Evolutionary conservation across 371 early-diverging fungal genomes (phyloP).

Genomic region (Mortierella sp.): DNA sequence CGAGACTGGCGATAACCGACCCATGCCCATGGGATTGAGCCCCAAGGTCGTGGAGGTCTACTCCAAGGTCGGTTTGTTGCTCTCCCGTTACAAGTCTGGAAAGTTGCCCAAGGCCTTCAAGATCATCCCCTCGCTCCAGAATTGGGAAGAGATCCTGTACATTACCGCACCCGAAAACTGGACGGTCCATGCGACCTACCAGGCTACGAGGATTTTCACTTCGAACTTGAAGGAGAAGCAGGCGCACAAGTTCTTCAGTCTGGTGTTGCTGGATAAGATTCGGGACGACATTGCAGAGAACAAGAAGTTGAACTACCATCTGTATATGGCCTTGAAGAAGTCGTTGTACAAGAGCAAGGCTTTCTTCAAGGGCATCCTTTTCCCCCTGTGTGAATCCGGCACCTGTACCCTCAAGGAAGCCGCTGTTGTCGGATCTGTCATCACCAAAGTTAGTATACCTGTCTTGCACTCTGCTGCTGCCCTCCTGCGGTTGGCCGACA

Average conservation of each 20-base stretch:
- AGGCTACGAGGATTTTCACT: slow-evolving; percentile 96
- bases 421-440: slow-evolving; percentile 92
- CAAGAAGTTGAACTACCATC: slow-evolving; percentile 96
- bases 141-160: slow-evolving; percentile 97
- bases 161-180: slow-evolving; percentile 92
- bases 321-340: slow-evolving; percentile 97
- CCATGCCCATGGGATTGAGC: slow-evolving; percentile 72
- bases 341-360: slow-evolving; percentile 96
- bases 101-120: slow-evolving; percentile 98
- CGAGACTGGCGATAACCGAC: slow-evolving; percentile 52
- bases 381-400: slow-evolving; percentile 96
- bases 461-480: slow-evolving; percentile 96
- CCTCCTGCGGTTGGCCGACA: slow-evolving; percentile 92
- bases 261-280: slow-evolving; percentile 91
- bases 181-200: slow-evolving; percentile 96
- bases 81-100: slow-evolving; percentile 95
- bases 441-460: slow-evolving; percentile 94
- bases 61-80: slow-evolving; percentile 92
- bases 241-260: slow-evolving; percentile 91
- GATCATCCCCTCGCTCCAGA: slow-evolving; percentile 92
- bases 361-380: slow-evolving; percentile 97
- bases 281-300: slow-evolving; percentile 94
- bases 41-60: slow-evolving; percentile 96
- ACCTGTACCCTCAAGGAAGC: slow-evolving; percentile 97
- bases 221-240: slow-evolving; percentile 93